Evolutionary conservation across 1,284 basidiomycete species (phyloP).

Genomic region (Sporisorium graminicola): DNA sequence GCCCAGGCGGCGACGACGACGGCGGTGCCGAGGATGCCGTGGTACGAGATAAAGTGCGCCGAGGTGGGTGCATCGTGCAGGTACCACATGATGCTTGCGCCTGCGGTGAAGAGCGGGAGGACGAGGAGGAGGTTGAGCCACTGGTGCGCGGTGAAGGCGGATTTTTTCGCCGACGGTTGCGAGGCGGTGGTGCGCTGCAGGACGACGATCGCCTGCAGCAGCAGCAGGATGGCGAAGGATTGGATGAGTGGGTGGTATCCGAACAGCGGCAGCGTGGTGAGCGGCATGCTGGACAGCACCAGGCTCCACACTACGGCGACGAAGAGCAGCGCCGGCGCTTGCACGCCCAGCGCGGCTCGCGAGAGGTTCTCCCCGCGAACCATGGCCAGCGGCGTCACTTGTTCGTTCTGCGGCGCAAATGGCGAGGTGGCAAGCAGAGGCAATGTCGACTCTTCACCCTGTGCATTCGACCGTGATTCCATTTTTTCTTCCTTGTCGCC

Average conservation of each 20-base stretch:
- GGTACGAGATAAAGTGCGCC: constrained; percentile 56
- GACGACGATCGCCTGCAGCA: constrained; percentile 54
- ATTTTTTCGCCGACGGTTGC: constrained; percentile 27
- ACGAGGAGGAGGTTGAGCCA: constrained; percentile 46
- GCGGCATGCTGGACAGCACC: constrained; percentile 36
- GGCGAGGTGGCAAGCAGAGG: constrained; percentile 20
- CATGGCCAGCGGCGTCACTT: constrained; percentile 24
- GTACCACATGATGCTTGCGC: constrained; percentile 62
- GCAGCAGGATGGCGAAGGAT: constrained; percentile 47
- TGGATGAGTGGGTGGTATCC: constrained; percentile 61
- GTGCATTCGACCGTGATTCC: background rate
- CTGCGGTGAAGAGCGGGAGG: constrained; percentile 56
- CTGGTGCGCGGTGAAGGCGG: constrained; percentile 48
- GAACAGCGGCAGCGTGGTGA: constrained; percentile 48
- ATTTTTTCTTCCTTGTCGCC: no score
- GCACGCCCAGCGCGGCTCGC: constrained; percentile 11
- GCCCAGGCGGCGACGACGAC: constrained; percentile 48
- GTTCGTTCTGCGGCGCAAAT: background rate
- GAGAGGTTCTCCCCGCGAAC: constrained; percentile 32
- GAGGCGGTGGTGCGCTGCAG: constrained; percentile 49
- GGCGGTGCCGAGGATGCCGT: constrained; percentile 52
- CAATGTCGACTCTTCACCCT: background rate
- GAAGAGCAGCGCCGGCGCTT: constrained; percentile 41
- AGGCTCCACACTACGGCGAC: constrained; percentile 52
- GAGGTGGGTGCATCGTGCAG: constrained; percentile 51